These are phyloP conservation scores for Coemansia sp. DNA, from an alignment of 192 early-diverging fungal genomes.

Conservation along the genomic window DNA sequence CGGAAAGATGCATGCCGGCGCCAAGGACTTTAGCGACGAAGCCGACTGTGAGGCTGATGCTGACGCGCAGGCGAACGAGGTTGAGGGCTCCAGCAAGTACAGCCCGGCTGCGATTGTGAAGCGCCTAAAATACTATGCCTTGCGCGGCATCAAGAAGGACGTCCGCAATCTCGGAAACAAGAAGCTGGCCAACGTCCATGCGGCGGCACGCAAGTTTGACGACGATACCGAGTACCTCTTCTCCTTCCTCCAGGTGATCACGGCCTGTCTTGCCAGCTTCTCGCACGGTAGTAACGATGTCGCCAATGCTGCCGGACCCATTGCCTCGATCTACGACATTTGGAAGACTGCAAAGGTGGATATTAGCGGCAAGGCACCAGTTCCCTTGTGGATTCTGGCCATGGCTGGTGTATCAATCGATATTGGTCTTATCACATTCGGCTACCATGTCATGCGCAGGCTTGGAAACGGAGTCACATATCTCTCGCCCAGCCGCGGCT, in stretches of 20 bases:
- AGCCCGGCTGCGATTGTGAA: constrained; percentile 4
- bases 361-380: constrained; percentile 54
- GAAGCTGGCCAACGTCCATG: constrained; percentile 57
- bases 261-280: constrained; percentile 80
- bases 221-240: constrained; percentile 75
- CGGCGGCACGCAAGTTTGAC: constrained; percentile 66
- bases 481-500: constrained; percentile 76
- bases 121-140: constrained; percentile 18
- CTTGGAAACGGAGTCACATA: constrained; percentile 85
- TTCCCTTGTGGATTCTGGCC: constrained; percentile 75
- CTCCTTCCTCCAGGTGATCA: constrained; percentile 79
- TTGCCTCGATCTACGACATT: constrained; percentile 70
- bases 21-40: constrained; percentile 16
- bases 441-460: constrained; percentile 73
- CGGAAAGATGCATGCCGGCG: constrained; percentile 12
- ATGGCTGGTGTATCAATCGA: constrained; percentile 75
- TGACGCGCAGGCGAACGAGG: constrained; percentile 9
- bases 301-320: constrained; percentile 79
- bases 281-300: constrained; percentile 86
- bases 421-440: constrained; percentile 70
- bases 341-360: constrained; percentile 60
- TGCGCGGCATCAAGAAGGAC: constrained; percentile 55
- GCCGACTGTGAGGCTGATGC: not conserved
- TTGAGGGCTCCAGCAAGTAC: constrained; percentile 3
- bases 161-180: constrained; percentile 56